Base-by-base conservation (phyloP, 2,329 filamentous ascomycete genomes). In the Alternaria panax region DNA sequence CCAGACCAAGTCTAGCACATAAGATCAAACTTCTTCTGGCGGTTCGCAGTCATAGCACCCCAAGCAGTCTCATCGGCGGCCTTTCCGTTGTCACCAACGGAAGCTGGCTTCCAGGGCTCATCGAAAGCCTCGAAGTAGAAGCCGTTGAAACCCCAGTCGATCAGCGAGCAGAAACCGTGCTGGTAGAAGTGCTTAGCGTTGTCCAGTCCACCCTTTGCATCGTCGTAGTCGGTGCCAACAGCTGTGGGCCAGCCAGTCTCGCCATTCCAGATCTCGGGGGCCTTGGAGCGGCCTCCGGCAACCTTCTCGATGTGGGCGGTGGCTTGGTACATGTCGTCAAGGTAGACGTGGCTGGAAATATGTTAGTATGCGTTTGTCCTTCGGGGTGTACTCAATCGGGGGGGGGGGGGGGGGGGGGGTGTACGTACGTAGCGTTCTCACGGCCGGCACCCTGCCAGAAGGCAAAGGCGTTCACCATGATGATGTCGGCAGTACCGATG, bases 71-170 rank as follows among this genome's bases (percentile, higher is more conserved):
- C 88, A 69, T 89, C 85, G 47, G 82, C 84, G 11, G 80, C 77
- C 65, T 84, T 77, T 64, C 89, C 89, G 70, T 88, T 86, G 73
- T 89, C 84, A 69, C 89, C 89, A 61, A 84, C 78, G 65, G 83
- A 85, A 43, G 82, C 76, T 54, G 88, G 87, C 85, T 91, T 91
- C 87, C 87, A 90, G 59, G 85, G 81, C 84, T 92, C 89, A 68
- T 91, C 89, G 68, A 90, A 90, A 42, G 88, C 88, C 82, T 91
- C 89, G 67, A 92, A 92, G 79, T 86, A 89, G 80, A 91, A 91
- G 55, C 88, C 85, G 69, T 90, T 90, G 64, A 87, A 82, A 60
- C 87, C 87, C 86, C 87, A 90, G 63, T 81, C 82, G 34, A 90
- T 78, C 71, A 89, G 84, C 51, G 84, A 84, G 76, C 89, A 91